Evolutionary conservation across 1,284 basidiomycete genomes (phyloP).

Genomic region (Meripilus lineatus): DNA sequence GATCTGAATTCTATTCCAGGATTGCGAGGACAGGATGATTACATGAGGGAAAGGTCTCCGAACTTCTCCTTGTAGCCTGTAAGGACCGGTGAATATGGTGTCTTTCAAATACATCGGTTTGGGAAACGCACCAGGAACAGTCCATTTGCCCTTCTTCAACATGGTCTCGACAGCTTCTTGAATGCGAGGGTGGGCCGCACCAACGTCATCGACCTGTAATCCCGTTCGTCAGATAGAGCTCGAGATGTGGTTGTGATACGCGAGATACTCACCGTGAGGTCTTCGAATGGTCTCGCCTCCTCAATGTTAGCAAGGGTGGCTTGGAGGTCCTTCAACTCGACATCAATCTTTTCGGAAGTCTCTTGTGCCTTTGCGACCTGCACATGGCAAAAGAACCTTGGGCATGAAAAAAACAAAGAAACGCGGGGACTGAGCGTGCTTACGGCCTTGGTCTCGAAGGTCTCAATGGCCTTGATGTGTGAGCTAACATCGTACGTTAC

Average conservation of each 20-base stretch:
- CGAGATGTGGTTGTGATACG: conserved; percentile 4
- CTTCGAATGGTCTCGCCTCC: conserved; percentile 96
- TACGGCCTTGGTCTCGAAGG: conserved; percentile 96
- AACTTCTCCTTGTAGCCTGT: conserved; percentile 91
- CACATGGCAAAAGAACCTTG: conserved; percentile 7
- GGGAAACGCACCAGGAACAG: conserved; percentile 71
- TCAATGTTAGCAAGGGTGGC: conserved; percentile 96
- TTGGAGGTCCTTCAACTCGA: conserved; percentile 91
- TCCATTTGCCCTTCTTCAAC: conserved; percentile 99
- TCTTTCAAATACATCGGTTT: not conserved
- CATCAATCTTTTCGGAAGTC: conserved; percentile 87
- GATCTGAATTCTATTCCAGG: conserved; percentile 4
- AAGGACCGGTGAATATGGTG: conserved; percentile 9
- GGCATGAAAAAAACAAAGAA: no score
- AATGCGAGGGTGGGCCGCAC: conserved; percentile 91
- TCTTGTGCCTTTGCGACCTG: conserved; percentile 91
- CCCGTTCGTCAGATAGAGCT: conserved; percentile 1
- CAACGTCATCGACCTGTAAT: conserved; percentile 80
- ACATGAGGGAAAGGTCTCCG: conserved; percentile 87
- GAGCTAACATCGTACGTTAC: conserved; percentile 92
- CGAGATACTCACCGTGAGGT: conserved; percentile 72
- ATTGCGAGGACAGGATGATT: conserved; percentile 28
- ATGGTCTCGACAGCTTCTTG: conserved; percentile 92
- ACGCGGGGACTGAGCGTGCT: conserved; percentile 31
- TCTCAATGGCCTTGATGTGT: conserved; percentile 94